Conservation (phyloP, 441 rosid genomes). For the Dalechampia spathulata region DNA sequence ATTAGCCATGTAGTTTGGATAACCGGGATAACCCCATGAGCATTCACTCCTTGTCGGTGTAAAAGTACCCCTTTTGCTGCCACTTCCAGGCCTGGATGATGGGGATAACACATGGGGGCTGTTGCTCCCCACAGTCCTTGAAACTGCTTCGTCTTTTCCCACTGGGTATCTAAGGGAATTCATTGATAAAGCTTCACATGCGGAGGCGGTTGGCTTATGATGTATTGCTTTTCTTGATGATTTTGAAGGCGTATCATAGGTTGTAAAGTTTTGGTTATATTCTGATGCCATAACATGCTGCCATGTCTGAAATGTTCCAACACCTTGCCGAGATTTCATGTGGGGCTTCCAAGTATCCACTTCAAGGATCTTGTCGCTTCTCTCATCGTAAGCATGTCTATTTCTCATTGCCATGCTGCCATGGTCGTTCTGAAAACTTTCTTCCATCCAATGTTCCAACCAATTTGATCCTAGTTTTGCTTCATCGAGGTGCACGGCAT, state of each 20-base stretch:
- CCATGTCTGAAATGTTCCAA: slow-evolving; percentile 34
- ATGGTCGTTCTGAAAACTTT: slow-evolving; percentile 32
- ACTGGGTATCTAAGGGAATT: slow-evolving; percentile 31
- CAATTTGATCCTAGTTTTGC: slow-evolving; percentile 43
- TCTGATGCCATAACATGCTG: slow-evolving; percentile 35
- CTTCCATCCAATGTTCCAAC: slow-evolving; percentile 71
- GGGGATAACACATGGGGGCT: slow-evolving; percentile 60
- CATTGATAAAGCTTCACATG: slow-evolving; percentile 33
- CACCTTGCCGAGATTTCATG: slow-evolving; percentile 29
- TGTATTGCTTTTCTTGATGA: slow-evolving; percentile 33
- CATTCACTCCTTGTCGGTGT: slow-evolving; percentile 63
- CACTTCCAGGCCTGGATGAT: slow-evolving; percentile 46
- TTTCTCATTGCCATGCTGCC: slow-evolving; percentile 17
- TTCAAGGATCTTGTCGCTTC: slow-evolving; percentile 66
- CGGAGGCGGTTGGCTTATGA: slow-evolving; percentile 34
- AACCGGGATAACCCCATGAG: slow-evolving; percentile 45
- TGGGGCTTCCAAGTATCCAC: slow-evolving; percentile 61
- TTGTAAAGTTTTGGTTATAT: slow-evolving; percentile 23
- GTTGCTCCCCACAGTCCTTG: slow-evolving; percentile 43
- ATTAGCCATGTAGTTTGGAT: slow-evolving; percentile 91
- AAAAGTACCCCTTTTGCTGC: slow-evolving; percentile 45
- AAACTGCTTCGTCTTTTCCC: slow-evolving; percentile 37
- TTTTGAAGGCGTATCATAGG: slow-evolving; percentile 28
- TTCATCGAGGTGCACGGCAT: slow-evolving; percentile 27
- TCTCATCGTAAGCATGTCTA: slow-evolving; percentile 35